Base-by-base conservation (phyloP, 2,329 filamentous ascomycete genomes). In the Colletotrichum chlorophyti region DNA sequence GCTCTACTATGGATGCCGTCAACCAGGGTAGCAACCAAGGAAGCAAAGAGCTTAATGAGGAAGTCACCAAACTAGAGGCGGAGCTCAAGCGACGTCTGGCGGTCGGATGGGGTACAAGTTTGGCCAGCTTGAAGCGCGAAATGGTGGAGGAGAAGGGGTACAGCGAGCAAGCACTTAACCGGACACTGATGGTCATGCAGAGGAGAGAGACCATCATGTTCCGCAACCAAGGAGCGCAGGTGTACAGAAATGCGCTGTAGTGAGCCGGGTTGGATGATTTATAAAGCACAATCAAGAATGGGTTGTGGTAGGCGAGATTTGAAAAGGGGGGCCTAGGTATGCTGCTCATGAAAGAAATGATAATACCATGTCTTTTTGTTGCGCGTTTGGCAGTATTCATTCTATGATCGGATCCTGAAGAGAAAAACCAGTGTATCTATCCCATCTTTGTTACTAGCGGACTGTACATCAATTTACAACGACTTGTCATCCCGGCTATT, bases 1-100 rank as follows among this genome's bases (percentile, higher is more conserved):
- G 93, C 64, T 93, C 89, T 4, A 99, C 95, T 55, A 98, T 99
- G 95, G 94, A 99, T 69, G 95, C 95, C 7, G 93, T 98, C 54
- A 94, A 91, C 59, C 92, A 96, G 68, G 94, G 93, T 60, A 89
- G 90, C 65, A 91, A 89, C 63, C 86, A 91, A 66, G 91, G 91
- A 32, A 93, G 88, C 69, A 89, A 91, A 62, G 94, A 98, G 75
- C 79, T 98, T 53, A 94, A 96, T 74, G 92, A 97, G 47, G 95
- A 98, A 72, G 91, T 91, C 6, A 82, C 83, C 64, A 92, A 91
- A 66, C 85, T 98, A 5, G 95, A 98, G 75, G 87, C 92, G 14
- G 95, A 98, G 78, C 79, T 99, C 48, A 89, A 91, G 75, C 85
- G 92, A 55, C 84, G 94, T 23, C 78, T 99, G 66, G 93, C 95